Evolutionary conservation across 2,329 filamentous ascomycete species (phyloP).

Genomic region (Exophiala spinifera): DNA sequence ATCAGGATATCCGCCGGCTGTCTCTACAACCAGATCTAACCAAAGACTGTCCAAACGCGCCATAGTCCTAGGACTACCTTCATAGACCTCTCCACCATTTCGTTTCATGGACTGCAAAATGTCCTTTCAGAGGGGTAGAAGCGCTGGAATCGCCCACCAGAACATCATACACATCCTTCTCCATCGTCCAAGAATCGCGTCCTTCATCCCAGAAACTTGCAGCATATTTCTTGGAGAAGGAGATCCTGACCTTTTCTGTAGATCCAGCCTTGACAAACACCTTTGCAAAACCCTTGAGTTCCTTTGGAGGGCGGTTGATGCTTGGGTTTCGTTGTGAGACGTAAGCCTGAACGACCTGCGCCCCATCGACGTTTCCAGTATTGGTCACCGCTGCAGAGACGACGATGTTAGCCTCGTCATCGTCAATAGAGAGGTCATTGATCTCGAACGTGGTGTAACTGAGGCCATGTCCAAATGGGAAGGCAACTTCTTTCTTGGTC

Average conservation of each 20-base stretch:
- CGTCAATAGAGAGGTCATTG: slow-evolving; percentile 48
- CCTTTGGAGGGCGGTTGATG: slow-evolving; percentile 57
- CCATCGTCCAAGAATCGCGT: slow-evolving; percentile 61
- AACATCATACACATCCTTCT: slow-evolving; percentile 64
- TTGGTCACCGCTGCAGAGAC: slow-evolving; percentile 51
- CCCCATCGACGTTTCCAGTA: slow-evolving; percentile 51
- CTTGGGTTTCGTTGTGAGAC: slow-evolving; percentile 45
- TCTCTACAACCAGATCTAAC: slow-evolving; percentile 45
- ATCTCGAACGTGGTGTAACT: slow-evolving; percentile 70
- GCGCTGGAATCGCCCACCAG: slow-evolving; percentile 55
- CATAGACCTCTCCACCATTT: slow-evolving; percentile 66
- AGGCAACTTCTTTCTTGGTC: slow-evolving; percentile 62
- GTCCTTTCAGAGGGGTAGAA: slow-evolving; percentile 42
- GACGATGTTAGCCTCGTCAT: slow-evolving; percentile 46
- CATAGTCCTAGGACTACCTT: neutral
- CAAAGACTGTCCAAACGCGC: too few species aligned
- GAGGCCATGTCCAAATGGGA: slow-evolving; percentile 76
- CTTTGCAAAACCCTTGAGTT: slow-evolving; percentile 66
- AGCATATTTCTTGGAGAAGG: slow-evolving; percentile 60
- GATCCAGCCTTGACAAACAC: slow-evolving; percentile 60
- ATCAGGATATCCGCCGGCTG: neutral
- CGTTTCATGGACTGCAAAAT: slow-evolving; percentile 59
- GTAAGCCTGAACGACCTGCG: slow-evolving; percentile 57
- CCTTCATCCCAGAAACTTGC: slow-evolving; percentile 70
- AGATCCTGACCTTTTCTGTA: slow-evolving; percentile 55